phyloP scores from a whole-genome alignment of 2,329 filamentous ascomycete species.

The Scedosporium boydii region DNA sequence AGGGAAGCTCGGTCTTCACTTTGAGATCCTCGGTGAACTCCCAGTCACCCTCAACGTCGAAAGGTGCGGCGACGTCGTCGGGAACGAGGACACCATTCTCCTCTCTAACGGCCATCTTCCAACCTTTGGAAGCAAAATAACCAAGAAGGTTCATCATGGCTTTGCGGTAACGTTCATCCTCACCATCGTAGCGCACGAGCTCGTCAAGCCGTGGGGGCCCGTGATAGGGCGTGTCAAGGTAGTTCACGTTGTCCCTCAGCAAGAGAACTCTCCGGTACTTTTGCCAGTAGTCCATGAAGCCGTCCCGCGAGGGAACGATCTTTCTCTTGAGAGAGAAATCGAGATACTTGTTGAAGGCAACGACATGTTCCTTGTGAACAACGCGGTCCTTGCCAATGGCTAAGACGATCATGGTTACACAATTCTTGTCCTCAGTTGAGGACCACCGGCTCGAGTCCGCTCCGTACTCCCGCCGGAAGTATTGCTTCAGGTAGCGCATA shows the following conservation, averaged over 20 bases:
- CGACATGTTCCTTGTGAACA: conserved; percentile 1
- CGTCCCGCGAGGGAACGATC: neutral
- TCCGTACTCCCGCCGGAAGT: neutral
- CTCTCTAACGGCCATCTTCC: neutral
- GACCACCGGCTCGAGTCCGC: neutral
- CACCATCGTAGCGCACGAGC: neutral
- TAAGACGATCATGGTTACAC: neutral
- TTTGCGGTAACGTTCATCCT: neutral
- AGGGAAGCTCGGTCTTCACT: neutral
- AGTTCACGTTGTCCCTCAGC: neutral
- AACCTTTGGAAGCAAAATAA: neutral
- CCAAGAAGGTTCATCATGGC: conserved; percentile 4
- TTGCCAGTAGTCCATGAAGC: conserved; percentile 5
- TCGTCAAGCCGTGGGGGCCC: neutral
- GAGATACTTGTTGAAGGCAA: conserved; percentile 3
- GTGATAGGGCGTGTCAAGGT: conserved; percentile 1
- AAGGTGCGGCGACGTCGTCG: neutral
- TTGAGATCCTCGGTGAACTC: neutral
- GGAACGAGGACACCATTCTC: conserved; percentile 1
- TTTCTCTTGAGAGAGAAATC: neutral
- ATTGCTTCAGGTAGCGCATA: conserved; percentile 2
- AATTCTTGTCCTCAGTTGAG: neutral
- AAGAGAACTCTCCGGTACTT: neutral
- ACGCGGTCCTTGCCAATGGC: neutral
- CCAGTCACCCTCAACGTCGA: neutral